Evolutionary conservation across 176 grass and related monocot genomes (phyloP), one percentile per base, ranked within the genome.

Genomic region (Pharus latifolius): DNA sequence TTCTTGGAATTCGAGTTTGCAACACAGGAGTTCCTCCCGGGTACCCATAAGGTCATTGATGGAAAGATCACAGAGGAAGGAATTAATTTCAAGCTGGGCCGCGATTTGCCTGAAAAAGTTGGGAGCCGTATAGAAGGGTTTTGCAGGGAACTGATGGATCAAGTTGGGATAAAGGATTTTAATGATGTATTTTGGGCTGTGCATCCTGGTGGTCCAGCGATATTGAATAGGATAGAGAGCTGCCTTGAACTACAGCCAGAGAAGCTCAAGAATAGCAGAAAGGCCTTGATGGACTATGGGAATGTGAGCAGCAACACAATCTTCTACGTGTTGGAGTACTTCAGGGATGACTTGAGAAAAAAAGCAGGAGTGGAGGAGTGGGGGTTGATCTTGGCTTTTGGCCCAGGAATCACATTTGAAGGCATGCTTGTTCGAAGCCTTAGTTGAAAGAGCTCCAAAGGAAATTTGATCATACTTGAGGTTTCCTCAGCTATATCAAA

Each of bases 331-430:
- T 52, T 91, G 84, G 84, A 91, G 60, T 88, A 91, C 48, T 80
- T 85, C 77, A 84, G 87, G 70, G 91, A 96, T 60, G 91, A 96
- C 69, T 26, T 91, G 49, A 91, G 66, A 75, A 88, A 72, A 66
- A 67, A 79, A 32, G 65, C 57, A 71, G 52, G 82, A 76, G 76
- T 53, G 35, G 83, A 84, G 63, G 84, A 91, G 41, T 91, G 91
- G 91, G 91, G 91, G 2, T 46, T 96, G 32, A 76, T 96, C 40
- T 71, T 96, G 74, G 91, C 91, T 55, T 96, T 96, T 82, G 91
- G 91, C 26, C 91, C 91, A 56, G 91, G 91, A 32, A 86, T 96
- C 66, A 96, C 91, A 28, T 96, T 96, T 73, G 91, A 96, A 82
- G 91, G 91, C 55, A 51, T 96, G 75, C 68, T 96, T 53, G 87